Evolutionary conservation across 1,284 basidiomycete species (phyloP), one percentile per base, ranked within the genome.

Genomic region (Malassezia brasiliensis): DNA sequence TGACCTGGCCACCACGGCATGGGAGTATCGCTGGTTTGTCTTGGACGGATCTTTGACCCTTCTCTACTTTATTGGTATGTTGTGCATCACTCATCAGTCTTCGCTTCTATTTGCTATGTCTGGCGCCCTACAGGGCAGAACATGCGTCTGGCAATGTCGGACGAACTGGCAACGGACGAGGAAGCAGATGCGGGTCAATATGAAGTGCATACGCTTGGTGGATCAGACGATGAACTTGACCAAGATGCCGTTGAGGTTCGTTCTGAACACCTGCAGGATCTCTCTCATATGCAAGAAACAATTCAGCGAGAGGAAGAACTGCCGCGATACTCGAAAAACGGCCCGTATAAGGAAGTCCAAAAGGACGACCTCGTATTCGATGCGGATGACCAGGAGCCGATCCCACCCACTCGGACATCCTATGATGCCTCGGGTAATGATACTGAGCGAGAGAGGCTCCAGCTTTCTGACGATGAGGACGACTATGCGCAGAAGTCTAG

Each of bases 61-160:
- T 30, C 82, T 76, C 9, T 76, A 76, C 55, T 61, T 76, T 41
- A 52, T 39, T 3, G 42, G 42, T 45, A 45, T 2, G 42, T 42
- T 37, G 12, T 30, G 25, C 25, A 7, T 45, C 3, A 2, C 25
- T 45, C 9, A 28, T 19, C 42, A 45, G 84, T 86, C 42, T 96
- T 98, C 75, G 77, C 79, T 44, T 79, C 82, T 9, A 89, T 96
- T 61, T 84, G 87, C 2, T 96, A 84, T 77, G 79, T 96, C 28
- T 99, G 94, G 93, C 81, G 90, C 39, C 93, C 93, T 54, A 88
- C 90, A 2, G 83, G 83, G 37, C 84, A 90, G 76, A 98, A 98
- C 78, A 81, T 88, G 78, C 86, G 88, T 9, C 50, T 74, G 5
- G 67, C 67, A 48, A 71, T 71, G 68, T 68, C 68, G 38, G 67